Evolutionary conservation across 192 early-diverging fungal genomes (phyloP), one percentile per base, ranked within the genome.

Genomic region (Coemansia sp.): DNA sequence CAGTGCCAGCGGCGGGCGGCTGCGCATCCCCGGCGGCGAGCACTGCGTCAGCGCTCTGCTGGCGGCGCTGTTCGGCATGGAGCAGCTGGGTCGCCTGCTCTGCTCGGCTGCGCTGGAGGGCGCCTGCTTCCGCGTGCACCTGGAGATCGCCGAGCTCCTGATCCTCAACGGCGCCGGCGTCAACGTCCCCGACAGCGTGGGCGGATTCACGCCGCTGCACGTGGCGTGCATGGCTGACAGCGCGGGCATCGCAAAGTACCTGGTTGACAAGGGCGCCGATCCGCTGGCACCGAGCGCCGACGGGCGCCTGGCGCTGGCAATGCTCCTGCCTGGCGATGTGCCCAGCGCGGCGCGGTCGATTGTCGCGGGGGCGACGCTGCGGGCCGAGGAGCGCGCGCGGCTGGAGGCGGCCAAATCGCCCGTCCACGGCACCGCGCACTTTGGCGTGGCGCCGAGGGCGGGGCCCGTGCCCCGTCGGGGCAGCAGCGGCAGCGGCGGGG

Each of bases 1-100:
- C 9, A 81, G 91, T 60, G 85, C 90, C 16, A 86, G 89, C 59
- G 16, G 55, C 12, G 58, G 61, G 11, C 64, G 60, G 3, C 42
- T 61, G 25, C 60, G 26, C 7, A 12, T 68, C 10, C 6, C 45
- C 3, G 33, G 20, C 18, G 18, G 60, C 37, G 38, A 25, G n/a
- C 31, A 20, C 14, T 23, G 39, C 8, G 31, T 37, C 0, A 72
- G 73, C 1, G 67, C 74, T 23, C 53, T 82, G 57, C 50, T 68
- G 0, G 65, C 59, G 16, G 73, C 79, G 35, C 64, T 82, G 61
- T 69, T 82, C 26, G 74, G 79, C 55, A 0, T 34, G 21, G 11
- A 37, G 3, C 39, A 36, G 7, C 33, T 59, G 14, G 28, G 35
- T 0, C 43, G 59, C n/a, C 31, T 41, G n/a, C 11, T 56, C 14